phyloP scores from a whole-genome alignment of 2,329 filamentous ascomycete genomes.

The Aspergillus persii region DNA sequence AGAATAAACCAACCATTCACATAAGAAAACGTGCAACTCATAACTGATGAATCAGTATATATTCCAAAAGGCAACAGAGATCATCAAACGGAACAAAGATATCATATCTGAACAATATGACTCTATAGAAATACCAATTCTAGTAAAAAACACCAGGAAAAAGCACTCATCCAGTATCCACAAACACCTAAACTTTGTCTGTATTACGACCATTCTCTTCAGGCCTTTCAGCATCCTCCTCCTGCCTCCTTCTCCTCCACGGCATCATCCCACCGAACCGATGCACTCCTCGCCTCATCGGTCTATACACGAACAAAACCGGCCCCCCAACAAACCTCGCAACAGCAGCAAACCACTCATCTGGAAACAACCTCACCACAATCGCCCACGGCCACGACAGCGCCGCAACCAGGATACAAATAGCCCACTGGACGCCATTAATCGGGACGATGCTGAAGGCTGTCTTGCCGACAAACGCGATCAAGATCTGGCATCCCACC shows the following conservation, averaged over 20 bases:
- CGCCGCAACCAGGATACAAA: constrained; percentile 76
- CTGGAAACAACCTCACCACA: constrained; percentile 75
- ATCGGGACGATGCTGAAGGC: constrained; percentile 72
- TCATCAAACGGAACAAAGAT: too few relatives aligned
- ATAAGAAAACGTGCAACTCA: too few relatives aligned
- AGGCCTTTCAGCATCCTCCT: not conserved
- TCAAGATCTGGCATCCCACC: constrained; percentile 81
- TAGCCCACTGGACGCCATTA: constrained; percentile 74
- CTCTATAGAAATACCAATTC: too few relatives aligned
- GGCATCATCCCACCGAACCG: constrained; percentile 1
- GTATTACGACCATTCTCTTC: not conserved
- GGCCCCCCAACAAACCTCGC: constrained; percentile 8
- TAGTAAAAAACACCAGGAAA: too few relatives aligned
- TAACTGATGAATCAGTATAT: too few relatives aligned
- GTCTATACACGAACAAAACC: constrained; percentile 7
- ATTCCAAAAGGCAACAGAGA: too few relatives aligned
- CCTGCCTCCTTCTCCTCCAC: not conserved
- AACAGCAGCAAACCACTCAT: constrained; percentile 37
- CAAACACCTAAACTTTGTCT: not conserved
- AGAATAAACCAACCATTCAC: too few relatives aligned
- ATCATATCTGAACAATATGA: too few relatives aligned
- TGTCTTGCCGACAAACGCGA: constrained; percentile 78
- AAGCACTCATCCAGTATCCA: not conserved
- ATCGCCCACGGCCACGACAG: constrained; percentile 79
- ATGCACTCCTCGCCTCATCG: constrained; percentile 3